A percentile compares a stretch with the other conserved stretches of the same genome.
phyloP scores from a whole-genome alignment of 2,329 filamentous ascomycete genomes.

The Daldinia eschscholtzii region DNA sequence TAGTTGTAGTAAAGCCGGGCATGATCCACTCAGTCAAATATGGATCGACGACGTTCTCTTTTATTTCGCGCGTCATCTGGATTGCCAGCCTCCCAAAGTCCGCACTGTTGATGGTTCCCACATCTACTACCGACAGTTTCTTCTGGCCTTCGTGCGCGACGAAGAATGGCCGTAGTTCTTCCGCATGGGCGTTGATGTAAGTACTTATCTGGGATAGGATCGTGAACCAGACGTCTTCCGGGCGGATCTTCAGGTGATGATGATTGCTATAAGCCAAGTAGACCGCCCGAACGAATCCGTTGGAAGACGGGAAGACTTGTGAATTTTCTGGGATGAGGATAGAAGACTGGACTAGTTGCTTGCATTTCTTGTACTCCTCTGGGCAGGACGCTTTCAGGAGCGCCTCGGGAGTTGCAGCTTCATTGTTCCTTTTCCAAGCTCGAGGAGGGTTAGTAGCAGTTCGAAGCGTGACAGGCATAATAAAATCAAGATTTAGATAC shows the following conservation, averaged over 20 bases:
- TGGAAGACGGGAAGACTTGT: neutral
- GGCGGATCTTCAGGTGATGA: constrained; percentile 61
- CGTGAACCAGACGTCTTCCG: constrained; percentile 67
- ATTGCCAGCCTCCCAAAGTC: constrained; percentile 9
- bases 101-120: neutral
- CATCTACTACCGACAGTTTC: constrained; percentile 11
- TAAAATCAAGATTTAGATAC: neutral
- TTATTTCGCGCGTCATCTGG: constrained; percentile 56
- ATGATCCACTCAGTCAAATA: constrained; percentile 62
- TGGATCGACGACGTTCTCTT: constrained; percentile 57
- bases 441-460: constrained; percentile 1
- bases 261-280: constrained; percentile 40
- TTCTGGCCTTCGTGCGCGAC: constrained; percentile 58
- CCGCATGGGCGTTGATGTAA: constrained; percentile 61
- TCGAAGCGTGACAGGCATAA: constrained; percentile 12
- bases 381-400: neutral
- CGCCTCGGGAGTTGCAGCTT: neutral
- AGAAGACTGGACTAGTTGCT: constrained; percentile 5
- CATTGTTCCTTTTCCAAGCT: neutral
- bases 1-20: constrained; percentile 66
- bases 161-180: constrained; percentile 59
- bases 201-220: constrained; percentile 63
- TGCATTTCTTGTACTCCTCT: neutral
- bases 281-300: constrained; percentile 9
- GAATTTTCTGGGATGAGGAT: neutral